Base-by-base conservation (phyloP, 1,284 basidiomycete genomes). In the Boletus mariae region DNA sequence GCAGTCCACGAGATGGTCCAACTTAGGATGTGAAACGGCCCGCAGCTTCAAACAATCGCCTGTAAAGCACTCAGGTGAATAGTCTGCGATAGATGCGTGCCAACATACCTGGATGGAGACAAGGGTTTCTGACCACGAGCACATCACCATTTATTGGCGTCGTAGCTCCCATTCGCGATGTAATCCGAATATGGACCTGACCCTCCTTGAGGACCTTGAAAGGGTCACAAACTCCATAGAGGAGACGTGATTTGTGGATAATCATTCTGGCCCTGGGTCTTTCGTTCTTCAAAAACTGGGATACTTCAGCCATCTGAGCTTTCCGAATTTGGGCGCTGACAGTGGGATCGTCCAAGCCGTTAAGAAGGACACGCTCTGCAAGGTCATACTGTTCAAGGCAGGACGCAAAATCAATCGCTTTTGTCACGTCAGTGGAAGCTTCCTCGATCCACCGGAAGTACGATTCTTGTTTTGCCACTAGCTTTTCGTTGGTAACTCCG, bases 201-300 rank as follows among this genome's bases (percentile, higher is more conserved):
- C 84, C 84, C 60, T 84, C 82, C 48, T 76, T 75, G 41, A 86
- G 69, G 7, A 85, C 75, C 38, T 76, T 72, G 58, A 78, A 83
- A 2, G 84, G 84, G 65, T 86, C 84, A 55, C 83, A 85, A 11
- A 86, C 80, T 0, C 84, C 84, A 53, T 78, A 85, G 3, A 86
- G 66, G 4, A 82, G 71, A 20, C 83, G 74, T 7, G 83, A 85
- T 58, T 84, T 77, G 35, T 78, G 76, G 7, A 85, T 72, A 46
- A 85, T 75, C 71, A 84, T 84, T 47, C 82, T 71, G 10, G 79
- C 75, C 38, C 81, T 74, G 44, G 73, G 73, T 59, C 78, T 82
- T 23, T 79, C 73, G 52, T 82, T 80, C 64, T 81, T 82, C 57
- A 73, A 66, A 57, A 83, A 80, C 35, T 73, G 72, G 0, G 75